phyloP scores from a whole-genome alignment of 371 early-diverging fungal species.

The Mucor irregularis region DNA sequence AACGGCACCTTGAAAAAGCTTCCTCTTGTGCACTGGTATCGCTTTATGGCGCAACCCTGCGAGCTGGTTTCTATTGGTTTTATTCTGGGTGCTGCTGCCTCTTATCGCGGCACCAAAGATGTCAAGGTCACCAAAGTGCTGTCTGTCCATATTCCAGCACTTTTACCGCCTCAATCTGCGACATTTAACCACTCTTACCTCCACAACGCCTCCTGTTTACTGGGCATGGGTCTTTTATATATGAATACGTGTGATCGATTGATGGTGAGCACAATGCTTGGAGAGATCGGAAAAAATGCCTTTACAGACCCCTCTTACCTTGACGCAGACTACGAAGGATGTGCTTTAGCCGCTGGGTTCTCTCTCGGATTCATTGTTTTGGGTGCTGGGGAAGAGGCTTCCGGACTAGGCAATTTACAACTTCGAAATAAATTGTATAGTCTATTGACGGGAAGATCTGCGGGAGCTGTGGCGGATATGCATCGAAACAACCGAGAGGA shows the following conservation, averaged over 20 bases:
- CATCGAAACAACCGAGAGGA: not conserved
- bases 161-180: conserved; percentile 54
- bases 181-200: conserved; percentile 59
- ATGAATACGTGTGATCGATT: conserved; percentile 65
- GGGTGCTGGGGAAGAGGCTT: conserved; percentile 62
- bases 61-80: conserved; percentile 70
- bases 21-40: conserved; percentile 58
- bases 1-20: conserved; percentile 72
- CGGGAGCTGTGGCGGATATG: not conserved
- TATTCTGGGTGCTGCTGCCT: conserved; percentile 73
- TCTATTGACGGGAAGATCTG: conserved; percentile 35
- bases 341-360: conserved; percentile 77
- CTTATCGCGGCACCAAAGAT: conserved; percentile 71
- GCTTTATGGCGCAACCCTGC: conserved; percentile 67
- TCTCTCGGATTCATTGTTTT: conserved; percentile 80
- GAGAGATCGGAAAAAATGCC: conserved; percentile 59
- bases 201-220: conserved; percentile 63
- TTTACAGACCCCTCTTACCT: conserved; percentile 30
- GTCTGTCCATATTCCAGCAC: conserved; percentile 71
- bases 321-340: conserved; percentile 49
- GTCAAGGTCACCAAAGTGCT: conserved; percentile 63
- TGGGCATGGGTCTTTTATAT: conserved; percentile 79
- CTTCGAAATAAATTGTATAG: conserved; percentile 59
- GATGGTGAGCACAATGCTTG: conserved; percentile 70
- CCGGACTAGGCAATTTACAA: conserved; percentile 57